These are phyloP conservation scores for Lactarius vividus DNA, from an alignment of 768 basidiomycete genomes.

Conservation along the genomic window DNA sequence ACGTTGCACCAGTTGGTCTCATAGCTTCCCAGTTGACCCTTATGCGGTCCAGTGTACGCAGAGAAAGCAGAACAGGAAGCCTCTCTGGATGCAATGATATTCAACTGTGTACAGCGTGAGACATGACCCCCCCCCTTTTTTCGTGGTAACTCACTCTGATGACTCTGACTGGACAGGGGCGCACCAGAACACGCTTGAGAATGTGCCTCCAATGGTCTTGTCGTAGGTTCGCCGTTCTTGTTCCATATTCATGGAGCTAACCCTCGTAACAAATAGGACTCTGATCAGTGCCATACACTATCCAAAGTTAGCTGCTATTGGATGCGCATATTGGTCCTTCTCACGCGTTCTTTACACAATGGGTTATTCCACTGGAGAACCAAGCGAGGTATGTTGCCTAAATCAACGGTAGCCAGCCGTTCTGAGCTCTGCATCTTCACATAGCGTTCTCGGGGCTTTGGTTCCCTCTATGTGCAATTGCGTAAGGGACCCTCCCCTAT, in stretches of 20 bases:
- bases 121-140: constrained; percentile 1
- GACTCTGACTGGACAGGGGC: constrained; percentile 46
- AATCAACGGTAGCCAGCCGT: neutral
- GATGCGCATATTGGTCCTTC: constrained; percentile 42
- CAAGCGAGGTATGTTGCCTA: constrained; percentile 37
- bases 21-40: neutral
- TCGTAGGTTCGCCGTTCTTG: constrained; percentile 20
- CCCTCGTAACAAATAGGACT: constrained; percentile 34
- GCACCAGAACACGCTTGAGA: constrained; percentile 58
- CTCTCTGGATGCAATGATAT: constrained; percentile 49
- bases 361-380: constrained; percentile 46
- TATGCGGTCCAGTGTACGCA: constrained; percentile 53
- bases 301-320: constrained; percentile 42
- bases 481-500: neutral
- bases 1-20: neutral
- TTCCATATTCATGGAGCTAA: neutral
- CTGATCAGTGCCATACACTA: constrained; percentile 41
- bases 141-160: neutral
- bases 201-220: constrained; percentile 31
- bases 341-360: constrained; percentile 46
- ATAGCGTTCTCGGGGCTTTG: too few species aligned
- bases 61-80: constrained; percentile 57
- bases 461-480: neutral
- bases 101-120: constrained; percentile 74
- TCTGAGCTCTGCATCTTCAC: neutral